These are phyloP conservation scores for Suillus occidentalis DNA, from an alignment of 768 basidiomycete genomes.

Conservation along the genomic window DNA sequence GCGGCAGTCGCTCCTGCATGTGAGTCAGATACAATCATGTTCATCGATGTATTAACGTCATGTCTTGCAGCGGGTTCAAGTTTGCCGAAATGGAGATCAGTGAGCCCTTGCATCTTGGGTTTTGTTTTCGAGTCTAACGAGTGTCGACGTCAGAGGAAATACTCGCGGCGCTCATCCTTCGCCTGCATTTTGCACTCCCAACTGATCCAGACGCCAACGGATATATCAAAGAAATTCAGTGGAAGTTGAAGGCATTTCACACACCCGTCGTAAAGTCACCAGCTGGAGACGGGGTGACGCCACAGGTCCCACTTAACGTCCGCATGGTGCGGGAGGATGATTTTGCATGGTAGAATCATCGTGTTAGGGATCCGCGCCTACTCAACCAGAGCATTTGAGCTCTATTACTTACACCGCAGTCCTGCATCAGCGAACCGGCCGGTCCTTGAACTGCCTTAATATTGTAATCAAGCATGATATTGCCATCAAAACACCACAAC, in stretches of 20 bases:
- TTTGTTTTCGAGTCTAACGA: background rate
- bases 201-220: background rate
- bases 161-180: background rate
- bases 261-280: background rate
- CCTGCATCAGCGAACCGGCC: no score
- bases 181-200: background rate
- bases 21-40: constrained; percentile 35
- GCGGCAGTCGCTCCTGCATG: no score
- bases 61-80: background rate
- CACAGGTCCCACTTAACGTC: background rate
- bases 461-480: no score
- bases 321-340: no score
- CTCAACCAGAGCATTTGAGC: no score
- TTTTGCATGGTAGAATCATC: no score
- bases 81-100: background rate
- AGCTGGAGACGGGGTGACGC: background rate
- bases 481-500: no score
- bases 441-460: no score
- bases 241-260: background rate
- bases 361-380: no score
- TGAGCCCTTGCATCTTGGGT: background rate
- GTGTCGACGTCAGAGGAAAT: background rate
- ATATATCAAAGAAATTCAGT: background rate
- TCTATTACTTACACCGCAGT: no score
- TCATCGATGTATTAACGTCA: constrained; percentile 24